Conservation (phyloP, 805 yeast species). For the Cyberlindnera petersonii region DNA sequence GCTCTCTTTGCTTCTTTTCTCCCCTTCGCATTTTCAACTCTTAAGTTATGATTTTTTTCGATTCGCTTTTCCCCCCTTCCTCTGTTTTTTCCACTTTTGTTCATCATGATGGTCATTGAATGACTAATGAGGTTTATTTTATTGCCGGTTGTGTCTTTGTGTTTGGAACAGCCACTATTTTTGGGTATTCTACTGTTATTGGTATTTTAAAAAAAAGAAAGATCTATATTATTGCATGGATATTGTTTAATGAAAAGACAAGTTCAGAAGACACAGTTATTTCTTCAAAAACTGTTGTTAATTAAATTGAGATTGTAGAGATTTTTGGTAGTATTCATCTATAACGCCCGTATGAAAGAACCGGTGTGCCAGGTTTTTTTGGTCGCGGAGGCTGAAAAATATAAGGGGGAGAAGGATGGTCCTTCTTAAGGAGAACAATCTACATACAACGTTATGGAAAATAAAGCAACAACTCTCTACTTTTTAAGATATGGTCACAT, state of each 20-base stretch:
- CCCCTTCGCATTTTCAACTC: neutral
- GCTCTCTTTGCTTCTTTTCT: slow-evolving; percentile 2
- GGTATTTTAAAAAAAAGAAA: slow-evolving; percentile 14
- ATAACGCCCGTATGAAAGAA: no score
- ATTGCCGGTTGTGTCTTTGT: slow-evolving; percentile 17
- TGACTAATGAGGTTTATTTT: slow-evolving; percentile 24
- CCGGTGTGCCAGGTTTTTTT: no score
- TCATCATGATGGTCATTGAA: slow-evolving; percentile 29
- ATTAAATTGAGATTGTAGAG: neutral
- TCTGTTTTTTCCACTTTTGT: slow-evolving; percentile 16
- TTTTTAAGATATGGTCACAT: slow-evolving; percentile 6
- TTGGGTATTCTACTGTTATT: slow-evolving; percentile 7
- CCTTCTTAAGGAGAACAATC: no score
- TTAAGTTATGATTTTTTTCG: slow-evolving; percentile 11
- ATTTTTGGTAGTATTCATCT: no score
- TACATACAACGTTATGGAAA: no score
- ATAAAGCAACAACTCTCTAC: no score
- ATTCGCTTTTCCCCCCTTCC: no score
- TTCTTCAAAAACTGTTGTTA: neutral
- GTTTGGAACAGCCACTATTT: slow-evolving; percentile 17
- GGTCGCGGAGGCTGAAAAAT: no score
- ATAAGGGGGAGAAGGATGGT: no score
- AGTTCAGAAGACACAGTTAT: slow-evolving; percentile 24
- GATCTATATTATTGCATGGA: slow-evolving; percentile 31
- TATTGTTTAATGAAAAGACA: slow-evolving; percentile 41